Conservation (phyloP, 2,329 filamentous ascomycete species). For the Venturiaceae sp. region DNA sequence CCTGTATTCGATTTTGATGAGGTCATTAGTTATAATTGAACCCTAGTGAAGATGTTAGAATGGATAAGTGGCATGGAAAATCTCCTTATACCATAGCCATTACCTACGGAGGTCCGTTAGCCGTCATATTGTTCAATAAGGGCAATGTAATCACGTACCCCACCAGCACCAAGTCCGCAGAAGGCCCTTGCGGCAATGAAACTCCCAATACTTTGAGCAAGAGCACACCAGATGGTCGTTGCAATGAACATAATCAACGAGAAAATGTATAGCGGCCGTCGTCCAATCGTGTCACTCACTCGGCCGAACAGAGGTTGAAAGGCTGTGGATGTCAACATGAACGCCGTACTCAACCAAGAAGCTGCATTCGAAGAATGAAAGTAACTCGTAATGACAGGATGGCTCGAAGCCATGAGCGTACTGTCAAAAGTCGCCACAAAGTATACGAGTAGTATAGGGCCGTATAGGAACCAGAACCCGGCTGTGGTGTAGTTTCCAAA, state of each 20-base stretch:
- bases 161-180: slow-evolving; percentile 65
- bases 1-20: slow-evolving; percentile 64
- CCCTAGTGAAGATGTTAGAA: slow-evolving; percentile 11
- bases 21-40: slow-evolving; percentile 61
- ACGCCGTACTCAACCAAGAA: slow-evolving; percentile 74
- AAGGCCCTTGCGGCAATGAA: slow-evolving; percentile 62
- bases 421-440: slow-evolving; percentile 52
- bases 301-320: slow-evolving; percentile 68
- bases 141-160: too few relatives aligned
- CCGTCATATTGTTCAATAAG: slow-evolving; percentile 59
- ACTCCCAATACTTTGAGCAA: slow-evolving; percentile 56
- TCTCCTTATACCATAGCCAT: slow-evolving; percentile 3
- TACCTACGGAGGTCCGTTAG: too few relatives aligned
- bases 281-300: slow-evolving; percentile 63
- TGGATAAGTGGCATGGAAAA: not conserved
- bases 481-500: slow-evolving; percentile 22
- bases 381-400: slow-evolving; percentile 73
- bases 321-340: slow-evolving; percentile 65
- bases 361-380: slow-evolving; percentile 70
- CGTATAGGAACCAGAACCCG: slow-evolving; percentile 26
- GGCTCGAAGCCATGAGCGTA: slow-evolving; percentile 72
- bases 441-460: slow-evolving; percentile 25
- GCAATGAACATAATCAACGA: slow-evolving; percentile 52
- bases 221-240: slow-evolving; percentile 60
- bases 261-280: slow-evolving; percentile 56